These are phyloP conservation scores for Lindgomyces ingoldianus DNA, from an alignment of 495 filamentous ascomycete species.

Conservation along the genomic window DNA sequence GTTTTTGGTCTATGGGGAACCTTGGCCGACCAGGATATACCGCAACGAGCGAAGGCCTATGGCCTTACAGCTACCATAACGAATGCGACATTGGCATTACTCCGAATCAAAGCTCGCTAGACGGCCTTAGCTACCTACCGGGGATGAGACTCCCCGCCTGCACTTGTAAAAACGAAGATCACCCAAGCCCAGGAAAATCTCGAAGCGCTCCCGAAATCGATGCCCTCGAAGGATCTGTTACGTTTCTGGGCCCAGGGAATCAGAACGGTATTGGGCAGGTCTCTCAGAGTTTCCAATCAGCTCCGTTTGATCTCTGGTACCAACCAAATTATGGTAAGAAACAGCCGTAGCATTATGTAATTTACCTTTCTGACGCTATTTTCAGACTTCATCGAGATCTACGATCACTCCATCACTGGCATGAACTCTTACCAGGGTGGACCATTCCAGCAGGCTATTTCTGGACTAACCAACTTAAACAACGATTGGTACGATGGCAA, in stretches of 20 bases:
- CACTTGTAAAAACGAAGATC: conserved; percentile 65
- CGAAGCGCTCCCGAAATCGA: conserved; percentile 77
- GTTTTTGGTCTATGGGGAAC: conserved; percentile 81
- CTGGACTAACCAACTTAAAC: conserved; percentile 70
- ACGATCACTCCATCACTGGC: conserved; percentile 57
- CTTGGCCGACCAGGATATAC: conserved; percentile 70
- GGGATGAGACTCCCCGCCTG: conserved; percentile 76
- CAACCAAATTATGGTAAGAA: conserved; percentile 65
- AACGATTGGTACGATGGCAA: conserved; percentile 76
- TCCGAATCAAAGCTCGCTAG: conserved; percentile 69
- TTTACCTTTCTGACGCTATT: conserved; percentile 13
- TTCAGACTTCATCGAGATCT: conserved; percentile 62
- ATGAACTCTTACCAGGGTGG: conserved; percentile 71
- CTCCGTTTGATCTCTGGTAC: conserved; percentile 77
- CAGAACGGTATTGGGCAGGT: conserved; percentile 58
- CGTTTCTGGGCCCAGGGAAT: conserved; percentile 52
- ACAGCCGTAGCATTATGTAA: neutral
- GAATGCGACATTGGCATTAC: conserved; percentile 75
- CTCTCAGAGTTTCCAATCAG: conserved; percentile 72
- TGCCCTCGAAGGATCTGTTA: conserved; percentile 69
- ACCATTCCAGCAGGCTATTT: conserved; percentile 71
- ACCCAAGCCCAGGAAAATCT: conserved; percentile 69
- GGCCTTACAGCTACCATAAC: conserved; percentile 77
- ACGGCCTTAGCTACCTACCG: conserved; percentile 68
- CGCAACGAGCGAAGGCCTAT: conserved; percentile 71